Evolutionary conservation across 1,139 yeast genomes (phyloP).

Genomic region (Candida sp.): DNA sequence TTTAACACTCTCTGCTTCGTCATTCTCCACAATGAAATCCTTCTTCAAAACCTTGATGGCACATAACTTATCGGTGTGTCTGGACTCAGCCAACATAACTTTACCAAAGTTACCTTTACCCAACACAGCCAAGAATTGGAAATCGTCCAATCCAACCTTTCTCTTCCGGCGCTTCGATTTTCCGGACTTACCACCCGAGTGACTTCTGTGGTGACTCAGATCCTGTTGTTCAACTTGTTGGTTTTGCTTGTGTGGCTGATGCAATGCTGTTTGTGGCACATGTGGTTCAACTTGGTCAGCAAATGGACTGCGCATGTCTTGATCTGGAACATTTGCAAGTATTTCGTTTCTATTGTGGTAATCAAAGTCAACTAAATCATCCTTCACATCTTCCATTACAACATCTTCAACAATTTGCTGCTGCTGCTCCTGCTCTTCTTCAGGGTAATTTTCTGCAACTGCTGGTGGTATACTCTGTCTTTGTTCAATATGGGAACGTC

Average conservation of each 20-base stretch:
- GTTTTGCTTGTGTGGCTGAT: slow-evolving; percentile 7
- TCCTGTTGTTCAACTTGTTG: slow-evolving; percentile 8
- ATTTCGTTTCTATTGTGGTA: slow-evolving; percentile 27
- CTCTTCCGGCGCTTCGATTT: slow-evolving; percentile 48
- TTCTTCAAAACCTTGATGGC: slow-evolving; percentile 97
- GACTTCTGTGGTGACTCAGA: slow-evolving; percentile 6
- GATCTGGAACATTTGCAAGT: slow-evolving; percentile 17
- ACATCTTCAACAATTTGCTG: slow-evolving; percentile 3
- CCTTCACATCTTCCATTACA: slow-evolving; percentile 14
- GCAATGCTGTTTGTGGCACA: not conserved
- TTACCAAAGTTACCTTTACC: slow-evolving; percentile 99
- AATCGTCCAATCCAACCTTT: slow-evolving; percentile 93
- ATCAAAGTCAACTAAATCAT: slow-evolving; percentile 32
- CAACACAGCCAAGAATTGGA: slow-evolving; percentile 89
- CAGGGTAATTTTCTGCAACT: slow-evolving; percentile 2
- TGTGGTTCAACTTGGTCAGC: slow-evolving; percentile 11
- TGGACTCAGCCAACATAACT: slow-evolving; percentile 95
- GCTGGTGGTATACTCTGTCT: slow-evolving; percentile 7
- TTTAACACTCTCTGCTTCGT: slow-evolving; percentile 93
- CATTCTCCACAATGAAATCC: slow-evolving; percentile 93
- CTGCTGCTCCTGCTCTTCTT: slow-evolving; percentile 5
- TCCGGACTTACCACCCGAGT: slow-evolving; percentile 7
- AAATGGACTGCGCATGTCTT: slow-evolving; percentile 9
- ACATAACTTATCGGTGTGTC: slow-evolving; percentile 76
- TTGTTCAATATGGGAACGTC: slow-evolving; percentile 11